Conservation (phyloP, 257 asterid species). For the Parsonsia alboflavescens region DNA sequence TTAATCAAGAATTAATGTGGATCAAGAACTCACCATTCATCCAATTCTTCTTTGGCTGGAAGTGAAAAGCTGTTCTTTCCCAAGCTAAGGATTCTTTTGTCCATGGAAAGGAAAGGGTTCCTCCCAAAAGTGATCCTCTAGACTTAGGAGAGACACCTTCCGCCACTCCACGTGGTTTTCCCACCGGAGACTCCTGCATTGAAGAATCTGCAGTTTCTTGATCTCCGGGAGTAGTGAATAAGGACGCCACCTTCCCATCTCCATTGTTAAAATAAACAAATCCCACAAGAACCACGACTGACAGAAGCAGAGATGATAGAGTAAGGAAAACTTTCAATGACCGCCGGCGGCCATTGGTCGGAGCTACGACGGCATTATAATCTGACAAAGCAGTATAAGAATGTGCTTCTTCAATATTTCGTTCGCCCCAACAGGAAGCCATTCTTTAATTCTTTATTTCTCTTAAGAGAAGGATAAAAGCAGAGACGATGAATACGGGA, state of each 20-base stretch:
- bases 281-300: conserved; percentile 6
- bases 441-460: neutral
- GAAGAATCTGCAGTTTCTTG: neutral
- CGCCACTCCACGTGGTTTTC: conserved; percentile 20
- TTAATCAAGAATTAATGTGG: neutral
- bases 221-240: neutral
- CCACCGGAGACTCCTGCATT: neutral
- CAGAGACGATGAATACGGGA: neutral
- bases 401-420: neutral
- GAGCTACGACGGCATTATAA: neutral
- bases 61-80: conserved; percentile 35
- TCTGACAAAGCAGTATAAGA: neutral
- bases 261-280: neutral
- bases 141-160: conserved; percentile 35
- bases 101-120: conserved; percentile 13
- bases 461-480: neutral
- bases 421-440: conserved; percentile 4
- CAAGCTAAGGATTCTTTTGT: conserved; percentile 21
- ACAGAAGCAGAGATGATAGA: conserved; percentile 10
- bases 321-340: neutral
- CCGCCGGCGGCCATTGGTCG: neutral
- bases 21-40: conserved; percentile 28
- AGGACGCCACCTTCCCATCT: neutral
- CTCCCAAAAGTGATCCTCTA: neutral
- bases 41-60: conserved; percentile 34